Base-by-base conservation (phyloP, 352 stramenopile species). In the Pythium folliculosum region DNA sequence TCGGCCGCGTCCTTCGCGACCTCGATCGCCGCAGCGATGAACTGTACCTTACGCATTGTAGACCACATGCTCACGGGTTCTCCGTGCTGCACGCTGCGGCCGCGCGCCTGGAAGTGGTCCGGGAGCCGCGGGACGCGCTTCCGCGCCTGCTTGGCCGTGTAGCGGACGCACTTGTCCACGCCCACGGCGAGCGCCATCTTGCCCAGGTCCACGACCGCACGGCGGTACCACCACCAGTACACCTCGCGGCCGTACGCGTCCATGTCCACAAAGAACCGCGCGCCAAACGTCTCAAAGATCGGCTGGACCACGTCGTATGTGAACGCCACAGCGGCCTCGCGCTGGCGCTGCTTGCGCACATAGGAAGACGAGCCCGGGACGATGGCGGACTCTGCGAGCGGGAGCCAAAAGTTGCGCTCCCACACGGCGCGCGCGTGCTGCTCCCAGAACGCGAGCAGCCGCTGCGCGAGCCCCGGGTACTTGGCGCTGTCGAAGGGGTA, bases 201-300 rank as follows among this genome's bases (percentile, higher is more conserved):
- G 1, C 22, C 1, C 4, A 70, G 16, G 22, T 70, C 63, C 12
- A 70, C 48, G 2, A 61, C 1, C 1, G 55, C 38, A 0, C n/a
- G 14, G 6, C 55, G 63, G 17, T 65, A 70, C 63, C 63, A 69
- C 63, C 63, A 70, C 63, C 63, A 70, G 32, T 47, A 17, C 21
- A 53, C n/a, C 3, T 0, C 32, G 9, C 40, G 3, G 1, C 14
- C 19, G 19, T 57, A 48, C 14, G 40, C 35, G 44, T 71, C 65
- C 47, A 71, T 23, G 6, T 63, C 51, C n/a, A 71, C 51, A 23
- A 71, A 71, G 10, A 71, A 66, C 19, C 47, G 49, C 3, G 65
- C 65, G 21, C 65, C 65, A 21, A 67, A 60, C 43, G 14, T 47
- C 1, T 52, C 32, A 35, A 51, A 71, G 13, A 67, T 27, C 27